phyloP scores from a whole-genome alignment of 2,329 filamentous ascomycete species.

The Aspergillus udagawae region DNA sequence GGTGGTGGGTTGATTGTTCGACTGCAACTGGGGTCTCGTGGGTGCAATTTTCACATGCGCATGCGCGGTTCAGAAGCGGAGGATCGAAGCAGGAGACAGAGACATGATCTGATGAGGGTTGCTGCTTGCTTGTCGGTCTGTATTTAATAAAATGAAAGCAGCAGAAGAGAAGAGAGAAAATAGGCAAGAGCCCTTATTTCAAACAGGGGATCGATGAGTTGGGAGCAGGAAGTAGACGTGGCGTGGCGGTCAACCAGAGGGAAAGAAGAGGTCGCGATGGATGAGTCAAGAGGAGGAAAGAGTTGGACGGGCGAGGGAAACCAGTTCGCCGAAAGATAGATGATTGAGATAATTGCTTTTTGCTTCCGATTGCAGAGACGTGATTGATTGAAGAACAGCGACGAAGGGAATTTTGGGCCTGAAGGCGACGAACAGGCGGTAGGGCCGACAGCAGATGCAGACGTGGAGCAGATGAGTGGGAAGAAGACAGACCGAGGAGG shows the following conservation, averaged over 20 bases:
- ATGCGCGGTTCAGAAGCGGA: slow-evolving; percentile 10
- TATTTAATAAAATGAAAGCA: background rate
- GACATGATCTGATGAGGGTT: background rate
- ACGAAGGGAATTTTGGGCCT: background rate
- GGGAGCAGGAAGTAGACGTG: slow-evolving; percentile 5
- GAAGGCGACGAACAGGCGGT: slow-evolving; percentile 11
- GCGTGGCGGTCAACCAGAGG: slow-evolving; percentile 1
- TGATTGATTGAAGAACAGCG: slow-evolving; percentile 2
- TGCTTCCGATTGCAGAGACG: background rate
- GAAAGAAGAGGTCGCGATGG: background rate
- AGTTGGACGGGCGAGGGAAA: background rate
- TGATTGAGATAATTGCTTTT: background rate
- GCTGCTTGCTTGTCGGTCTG: background rate
- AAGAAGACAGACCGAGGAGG: slow-evolving; percentile 13
- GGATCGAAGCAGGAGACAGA: slow-evolving; percentile 5
- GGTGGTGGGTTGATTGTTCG: slow-evolving; percentile 1
- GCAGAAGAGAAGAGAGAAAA: background rate
- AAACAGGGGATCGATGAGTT: slow-evolving; percentile 4
- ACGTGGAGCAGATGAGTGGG: slow-evolving; percentile 20
- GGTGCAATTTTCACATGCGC: slow-evolving; percentile 16
- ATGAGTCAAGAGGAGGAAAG: background rate
- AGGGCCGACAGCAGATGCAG: slow-evolving; percentile 15
- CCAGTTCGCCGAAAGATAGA: background rate
- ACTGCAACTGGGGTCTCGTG: slow-evolving; percentile 6
- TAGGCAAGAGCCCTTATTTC: slow-evolving; percentile 6